Evolutionary conservation across 2,329 filamentous ascomycete genomes (phyloP).

Genomic region (Botrytis sinoallii): DNA sequence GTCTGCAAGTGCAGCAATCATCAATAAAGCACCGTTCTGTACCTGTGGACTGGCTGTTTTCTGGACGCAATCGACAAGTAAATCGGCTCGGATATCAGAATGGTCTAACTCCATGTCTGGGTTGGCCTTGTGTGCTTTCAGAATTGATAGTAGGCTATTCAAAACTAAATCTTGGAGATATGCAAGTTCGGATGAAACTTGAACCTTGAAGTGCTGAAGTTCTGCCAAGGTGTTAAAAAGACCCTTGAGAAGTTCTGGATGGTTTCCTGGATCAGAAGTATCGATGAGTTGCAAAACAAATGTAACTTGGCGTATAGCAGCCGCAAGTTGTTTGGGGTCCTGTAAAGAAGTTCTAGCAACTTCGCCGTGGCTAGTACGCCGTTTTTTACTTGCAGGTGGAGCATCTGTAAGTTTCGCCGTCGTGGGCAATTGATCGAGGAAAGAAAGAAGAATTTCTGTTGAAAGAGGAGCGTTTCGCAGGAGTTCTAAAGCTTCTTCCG

Average conservation of each 20-base stretch:
- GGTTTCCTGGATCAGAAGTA: conserved; percentile 68
- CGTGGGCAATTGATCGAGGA: conserved; percentile 71
- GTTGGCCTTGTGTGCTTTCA: conserved; percentile 68
- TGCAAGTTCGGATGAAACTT: conserved; percentile 80
- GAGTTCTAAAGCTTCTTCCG: conserved; percentile 66
- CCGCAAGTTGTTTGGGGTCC: conserved; percentile 62
- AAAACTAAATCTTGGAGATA: conserved; percentile 87
- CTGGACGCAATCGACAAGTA: conserved; percentile 91
- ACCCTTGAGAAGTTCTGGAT: conserved; percentile 72
- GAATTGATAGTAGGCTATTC: conserved; percentile 76
- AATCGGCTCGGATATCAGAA: conserved; percentile 77
- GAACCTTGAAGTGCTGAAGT: conserved; percentile 77
- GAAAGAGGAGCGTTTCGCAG: conserved; percentile 71
- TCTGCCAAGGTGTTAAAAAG: conserved; percentile 85
- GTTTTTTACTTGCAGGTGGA: conserved; percentile 72
- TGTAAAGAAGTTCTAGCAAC: conserved; percentile 58
- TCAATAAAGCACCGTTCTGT: conserved; percentile 83
- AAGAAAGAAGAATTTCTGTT: conserved; percentile 66
- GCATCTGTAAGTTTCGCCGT: conserved; percentile 70
- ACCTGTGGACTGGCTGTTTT: conserved; percentile 89
- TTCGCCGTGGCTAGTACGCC: conserved; percentile 73
- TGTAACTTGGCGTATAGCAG: conserved; percentile 72
- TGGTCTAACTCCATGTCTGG: conserved; percentile 66
- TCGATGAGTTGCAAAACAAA: conserved; percentile 88
- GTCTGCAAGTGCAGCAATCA: conserved; percentile 82